Conservation (phyloP, 139 green algal genomes). For the Coelastrella sp. region DNA sequence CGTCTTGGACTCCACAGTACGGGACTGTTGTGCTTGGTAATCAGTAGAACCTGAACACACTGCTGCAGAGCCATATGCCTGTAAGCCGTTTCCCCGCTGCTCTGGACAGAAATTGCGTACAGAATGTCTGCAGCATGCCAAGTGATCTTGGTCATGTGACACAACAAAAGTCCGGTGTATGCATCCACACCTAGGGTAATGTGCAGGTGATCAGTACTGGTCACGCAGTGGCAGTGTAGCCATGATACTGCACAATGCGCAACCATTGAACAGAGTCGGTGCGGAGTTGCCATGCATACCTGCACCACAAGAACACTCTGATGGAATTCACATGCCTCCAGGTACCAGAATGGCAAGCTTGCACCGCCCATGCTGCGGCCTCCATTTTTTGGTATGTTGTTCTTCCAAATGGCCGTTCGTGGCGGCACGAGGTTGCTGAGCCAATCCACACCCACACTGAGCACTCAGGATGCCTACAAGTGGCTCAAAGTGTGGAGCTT, state of each 20-base stretch:
- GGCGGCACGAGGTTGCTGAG: constrained; percentile 18
- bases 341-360: constrained; percentile 26
- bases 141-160: too few species aligned
- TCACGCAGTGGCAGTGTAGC: too few species aligned
- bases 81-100: too few species aligned
- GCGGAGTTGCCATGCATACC: too few species aligned
- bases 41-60: background rate
- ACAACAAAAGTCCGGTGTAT: too few species aligned
- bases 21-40: background rate
- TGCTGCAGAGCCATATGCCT: background rate
- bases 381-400: constrained; percentile 37
- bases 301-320: too few species aligned
- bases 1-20: background rate
- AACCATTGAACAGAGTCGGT: too few species aligned
- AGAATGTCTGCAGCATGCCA: too few species aligned
- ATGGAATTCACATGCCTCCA: background rate
- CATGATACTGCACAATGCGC: too few species aligned
- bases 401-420: constrained; percentile 29
- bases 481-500: constrained; percentile 37
- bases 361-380: constrained; percentile 9
- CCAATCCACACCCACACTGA: background rate
- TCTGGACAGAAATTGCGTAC: too few species aligned
- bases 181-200: too few species aligned
- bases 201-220: background rate
- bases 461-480: background rate